Base-by-base conservation (phyloP, 2,329 filamentous ascomycete species). In the Ascomycota sp. region DNA sequence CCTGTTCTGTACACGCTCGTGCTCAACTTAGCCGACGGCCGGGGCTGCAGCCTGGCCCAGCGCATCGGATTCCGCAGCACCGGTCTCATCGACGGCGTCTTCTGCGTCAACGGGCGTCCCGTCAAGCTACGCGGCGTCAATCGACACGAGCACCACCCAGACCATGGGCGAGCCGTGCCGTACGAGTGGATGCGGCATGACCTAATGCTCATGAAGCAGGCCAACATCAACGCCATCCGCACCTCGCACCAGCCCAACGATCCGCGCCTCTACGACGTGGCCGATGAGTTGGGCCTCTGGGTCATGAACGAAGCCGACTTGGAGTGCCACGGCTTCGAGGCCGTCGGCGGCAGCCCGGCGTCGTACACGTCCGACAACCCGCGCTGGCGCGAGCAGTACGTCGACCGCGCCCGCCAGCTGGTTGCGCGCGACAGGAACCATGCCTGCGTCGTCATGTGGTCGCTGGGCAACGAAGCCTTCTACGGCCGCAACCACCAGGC, bases 151-250 rank as follows among this genome's bases (percentile, higher is more conserved):
- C 73, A 80, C 37, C 69, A 78, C 39, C 65, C 71, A 0, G 52
- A 60, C 32, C 62, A 61, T 5, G 73, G 74, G 1, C 63, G 73
- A 1, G 59, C 70, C 1, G 67, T 78, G 1, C 69, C 70, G 0
- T 60, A 64, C 20, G 61, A 65, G 0, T 68, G 64, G n/a, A 60
- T 79, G 40, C 56, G 62, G 31, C 49, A 56, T 1, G 75, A 80
- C 36, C 53, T 80, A 3, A 36, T 72, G 3, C 50, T 62, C 4
- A 80, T 80, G 73, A 79, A 78, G 44, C 52, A 51, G 1, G 63
- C 75, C 47, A 76, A 77, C 37, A 64, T 81, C 43, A 81, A 81
- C 36, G 69, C 73, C 2, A 61, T 81, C 8, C 65, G 75, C 2
- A 75, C 69, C 0, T 73, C 62, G 0, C 75, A 81, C 42, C 69